These are phyloP conservation scores for Gomphus bonarii DNA, from an alignment of 1,284 basidiomycete genomes.

Conservation along the genomic window DNA sequence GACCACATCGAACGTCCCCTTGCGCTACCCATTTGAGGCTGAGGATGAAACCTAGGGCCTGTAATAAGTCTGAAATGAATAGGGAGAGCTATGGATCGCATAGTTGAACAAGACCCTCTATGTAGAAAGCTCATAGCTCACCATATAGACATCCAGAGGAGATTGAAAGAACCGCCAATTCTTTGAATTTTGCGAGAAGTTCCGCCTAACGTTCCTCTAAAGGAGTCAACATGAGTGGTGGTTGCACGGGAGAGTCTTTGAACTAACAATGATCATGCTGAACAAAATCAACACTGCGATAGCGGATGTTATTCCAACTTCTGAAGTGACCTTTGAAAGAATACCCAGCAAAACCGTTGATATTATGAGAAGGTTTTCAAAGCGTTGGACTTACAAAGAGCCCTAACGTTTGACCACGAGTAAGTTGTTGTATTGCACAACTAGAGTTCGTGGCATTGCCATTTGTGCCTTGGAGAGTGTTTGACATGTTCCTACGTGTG, in stretches of 20 bases:
- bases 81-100: conserved; percentile 23
- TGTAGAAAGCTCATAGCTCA: conserved; percentile 10
- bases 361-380: background rate
- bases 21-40: conserved; percentile 26
- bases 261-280: conserved; percentile 20
- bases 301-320: conserved; percentile 21
- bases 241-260: background rate
- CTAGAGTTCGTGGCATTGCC: no score
- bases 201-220: background rate
- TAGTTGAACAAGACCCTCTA: background rate
- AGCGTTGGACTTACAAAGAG: background rate
- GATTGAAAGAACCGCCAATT: conserved; percentile 21
- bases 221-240: background rate
- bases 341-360: background rate
- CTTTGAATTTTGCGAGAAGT: background rate
- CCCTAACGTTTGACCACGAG: background rate
- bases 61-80: conserved; percentile 26
- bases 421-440: no score
- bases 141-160: conserved; percentile 29
- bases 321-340: conserved; percentile 18
- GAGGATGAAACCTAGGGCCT: conserved; percentile 25
- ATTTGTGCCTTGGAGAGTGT: no score
- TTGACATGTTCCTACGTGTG: no score
- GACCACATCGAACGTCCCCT: conserved; percentile 24
- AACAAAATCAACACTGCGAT: conserved; percentile 20